Conservation (phyloP, 768 basidiomycete species). For the Naganishia antarctica region DNA sequence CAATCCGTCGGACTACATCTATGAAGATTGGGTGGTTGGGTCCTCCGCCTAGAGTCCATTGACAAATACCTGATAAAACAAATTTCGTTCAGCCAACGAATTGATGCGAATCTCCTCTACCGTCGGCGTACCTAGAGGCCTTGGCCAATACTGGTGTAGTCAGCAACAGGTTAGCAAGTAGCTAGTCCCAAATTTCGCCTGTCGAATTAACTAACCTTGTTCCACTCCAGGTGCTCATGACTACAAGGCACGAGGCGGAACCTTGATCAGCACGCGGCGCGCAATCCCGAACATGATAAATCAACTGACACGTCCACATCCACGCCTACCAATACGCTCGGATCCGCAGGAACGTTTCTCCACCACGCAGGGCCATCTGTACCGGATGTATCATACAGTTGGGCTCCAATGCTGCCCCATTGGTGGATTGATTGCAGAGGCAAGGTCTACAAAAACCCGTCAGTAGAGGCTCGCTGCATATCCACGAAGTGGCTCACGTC, state of each 20-base stretch:
- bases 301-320: conserved; percentile 23
- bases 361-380: conserved; percentile 18
- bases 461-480: background rate
- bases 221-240: conserved; percentile 2
- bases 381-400: background rate
- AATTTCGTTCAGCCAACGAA: background rate
- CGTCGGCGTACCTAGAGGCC: conserved; percentile 15
- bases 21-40: conserved; percentile 45
- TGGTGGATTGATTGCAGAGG: conserved; percentile 16
- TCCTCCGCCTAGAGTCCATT: conserved; percentile 45
- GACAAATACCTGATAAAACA: conserved; percentile 31
- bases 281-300: background rate
- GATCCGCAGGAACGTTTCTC: background rate
- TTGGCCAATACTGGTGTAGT: conserved; percentile 7
- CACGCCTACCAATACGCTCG: conserved; percentile 13
- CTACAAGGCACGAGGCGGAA: background rate
- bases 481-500: conserved; percentile 34
- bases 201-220: background rate
- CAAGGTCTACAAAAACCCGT: background rate
- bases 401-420: conserved; percentile 18
- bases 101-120: background rate
- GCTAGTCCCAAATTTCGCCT: too few species aligned
- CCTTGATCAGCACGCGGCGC: background rate
- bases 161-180: background rate
- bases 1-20: conserved; percentile 39